Evolutionary conservation across 2,329 filamentous ascomycete genomes (phyloP), one percentile per base, ranked within the genome.

Genomic region (Fusarium cyanostomum): DNA sequence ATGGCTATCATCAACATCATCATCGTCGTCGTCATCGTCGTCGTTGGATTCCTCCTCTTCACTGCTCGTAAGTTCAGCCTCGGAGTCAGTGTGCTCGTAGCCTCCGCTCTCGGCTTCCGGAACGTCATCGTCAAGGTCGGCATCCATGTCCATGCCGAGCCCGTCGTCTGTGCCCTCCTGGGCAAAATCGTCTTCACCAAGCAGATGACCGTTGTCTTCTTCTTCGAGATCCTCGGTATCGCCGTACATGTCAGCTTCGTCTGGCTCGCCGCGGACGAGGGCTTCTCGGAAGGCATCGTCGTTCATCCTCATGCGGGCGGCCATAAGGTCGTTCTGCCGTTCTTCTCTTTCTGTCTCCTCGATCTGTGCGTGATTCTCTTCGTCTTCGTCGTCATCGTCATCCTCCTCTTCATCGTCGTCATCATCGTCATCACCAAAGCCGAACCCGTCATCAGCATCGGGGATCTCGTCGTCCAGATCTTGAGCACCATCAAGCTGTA

Each of bases 11-110:
- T 66, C 62, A 9, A 65, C 37, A 2, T 65, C 67, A 3, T 77
- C 69, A 9, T 78, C 68, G 9, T 71, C 69, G 2, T 67, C 56
- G 3, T 65, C 67, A 0, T 77, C 69, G 3, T 79, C 75, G 9
- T 72, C 72, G 8, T 71, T 74, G 13, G 71, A 71, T 10, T 79
- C 75, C 7, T 79, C 78, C 21, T 78, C 76, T 44, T 78, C 78
- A 59, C 81, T 84, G 70, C 81, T 85, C 57, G 77, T 82, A 48
- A 87, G 66, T 48, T 88, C 87, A 8, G 82, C 89, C 65, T 92
- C 90, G 3, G 89, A 90, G 75, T 92, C 90, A 8, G 90, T 92
- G 72, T 92, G 90, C 78, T 93, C 90, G 78, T 92, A 92, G 67
- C 86, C 85, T 24, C 82, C 85, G 70, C 79, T 80, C 69, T 86